phyloP scores from a whole-genome alignment of 257 asterid genomes.

The Rehmannia glutinosa region DNA sequence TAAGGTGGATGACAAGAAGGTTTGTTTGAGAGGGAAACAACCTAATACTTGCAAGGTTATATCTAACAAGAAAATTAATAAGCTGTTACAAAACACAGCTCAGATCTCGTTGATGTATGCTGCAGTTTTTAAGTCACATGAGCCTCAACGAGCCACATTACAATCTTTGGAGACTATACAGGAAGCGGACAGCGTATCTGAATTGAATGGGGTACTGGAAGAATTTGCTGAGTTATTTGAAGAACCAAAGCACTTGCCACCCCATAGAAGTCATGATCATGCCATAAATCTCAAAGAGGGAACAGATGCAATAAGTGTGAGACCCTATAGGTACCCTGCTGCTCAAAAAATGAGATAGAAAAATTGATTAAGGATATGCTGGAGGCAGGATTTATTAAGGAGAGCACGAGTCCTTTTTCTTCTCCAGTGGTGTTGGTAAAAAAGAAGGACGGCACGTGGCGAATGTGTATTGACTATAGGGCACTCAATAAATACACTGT shows the following conservation, averaged over 20 bases:
- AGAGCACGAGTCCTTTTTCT: background rate
- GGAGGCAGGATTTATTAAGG: background rate
- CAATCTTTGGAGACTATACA: no score
- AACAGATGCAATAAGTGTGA: background rate
- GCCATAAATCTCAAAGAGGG: background rate
- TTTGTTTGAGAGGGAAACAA: no score
- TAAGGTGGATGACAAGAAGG: no score
- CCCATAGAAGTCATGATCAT: background rate
- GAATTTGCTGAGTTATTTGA: background rate
- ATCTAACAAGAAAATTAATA: no score
- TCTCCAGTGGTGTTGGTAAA: background rate
- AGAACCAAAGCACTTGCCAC: background rate
- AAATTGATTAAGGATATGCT: background rate
- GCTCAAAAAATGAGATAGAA: background rate
- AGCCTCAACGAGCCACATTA: no score
- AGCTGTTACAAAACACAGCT: no score
- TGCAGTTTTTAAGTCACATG: no score
- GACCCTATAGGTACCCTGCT: background rate
- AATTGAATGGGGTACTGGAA: no score
- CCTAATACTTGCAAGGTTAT: no score
- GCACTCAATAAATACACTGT: background rate
- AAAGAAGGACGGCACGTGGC: background rate
- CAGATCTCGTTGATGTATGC: no score
- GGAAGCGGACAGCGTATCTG: no score
- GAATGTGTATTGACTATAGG: background rate